Conservation (phyloP, 345 rosid species). For the Populus alba region DNA sequence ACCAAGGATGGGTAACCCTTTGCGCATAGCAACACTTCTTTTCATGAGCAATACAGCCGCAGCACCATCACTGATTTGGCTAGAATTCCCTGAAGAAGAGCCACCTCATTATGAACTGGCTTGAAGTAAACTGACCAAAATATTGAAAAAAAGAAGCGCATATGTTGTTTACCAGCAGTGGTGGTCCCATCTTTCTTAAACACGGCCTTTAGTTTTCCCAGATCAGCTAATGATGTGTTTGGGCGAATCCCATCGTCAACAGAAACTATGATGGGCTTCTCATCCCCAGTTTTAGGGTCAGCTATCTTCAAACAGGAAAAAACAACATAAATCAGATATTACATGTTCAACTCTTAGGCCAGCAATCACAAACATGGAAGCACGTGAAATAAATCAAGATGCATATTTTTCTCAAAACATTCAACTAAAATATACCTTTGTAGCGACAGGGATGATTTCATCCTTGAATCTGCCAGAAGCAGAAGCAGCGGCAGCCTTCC, state of each 20-base stretch:
- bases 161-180: conserved; percentile 68
- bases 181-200: conserved; percentile 89
- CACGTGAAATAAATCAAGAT: background rate
- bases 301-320: conserved; percentile 50
- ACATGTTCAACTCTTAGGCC: background rate
- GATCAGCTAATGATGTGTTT: conserved; percentile 55
- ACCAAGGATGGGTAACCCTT: conserved; percentile 83
- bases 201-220: conserved; percentile 68
- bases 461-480: conserved; percentile 79
- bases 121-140: conserved; percentile 1
- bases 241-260: conserved; percentile 95
- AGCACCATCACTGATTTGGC: conserved; percentile 93
- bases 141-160: background rate
- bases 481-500: conserved; percentile 95
- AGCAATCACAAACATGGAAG: background rate
- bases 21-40: conserved; percentile 72
- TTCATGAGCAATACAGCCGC: conserved; percentile 95
- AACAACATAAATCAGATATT: background rate
- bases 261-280: conserved; percentile 62
- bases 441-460: conserved; percentile 75
- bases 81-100: conserved; percentile 66
- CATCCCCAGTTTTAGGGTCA: conserved; percentile 83
- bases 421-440: conserved; percentile 52
- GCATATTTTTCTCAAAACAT: background rate
- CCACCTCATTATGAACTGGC: background rate